Conservation (phyloP, 2,329 filamentous ascomycete genomes). For the Malbranchea cinnamomea region DNA sequence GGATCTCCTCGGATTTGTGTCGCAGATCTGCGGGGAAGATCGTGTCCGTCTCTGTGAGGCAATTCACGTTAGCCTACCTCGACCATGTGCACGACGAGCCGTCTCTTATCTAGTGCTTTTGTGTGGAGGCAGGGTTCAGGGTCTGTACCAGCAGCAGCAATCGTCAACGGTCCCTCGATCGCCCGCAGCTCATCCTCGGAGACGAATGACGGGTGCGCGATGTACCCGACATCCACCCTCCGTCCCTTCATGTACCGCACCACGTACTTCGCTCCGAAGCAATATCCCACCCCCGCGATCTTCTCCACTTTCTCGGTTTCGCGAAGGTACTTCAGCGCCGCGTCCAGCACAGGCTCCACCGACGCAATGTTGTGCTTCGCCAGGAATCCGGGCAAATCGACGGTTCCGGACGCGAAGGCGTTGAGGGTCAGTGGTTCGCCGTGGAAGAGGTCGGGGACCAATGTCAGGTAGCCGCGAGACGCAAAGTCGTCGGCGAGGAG, state of each 20-base stretch:
- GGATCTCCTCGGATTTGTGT: slow-evolving; percentile 43
- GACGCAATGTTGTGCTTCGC: slow-evolving; percentile 25
- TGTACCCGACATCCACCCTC: slow-evolving; percentile 52
- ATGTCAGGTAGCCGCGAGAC: slow-evolving; percentile 53
- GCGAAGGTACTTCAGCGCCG: slow-evolving; percentile 40
- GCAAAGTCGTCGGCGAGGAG: slow-evolving; percentile 63
- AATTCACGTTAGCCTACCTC: slow-evolving; percentile 1
- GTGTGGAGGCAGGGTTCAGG: not conserved
- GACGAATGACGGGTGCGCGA: slow-evolving; percentile 66
- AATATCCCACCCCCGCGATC: slow-evolving; percentile 55
- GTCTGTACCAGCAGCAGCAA: slow-evolving; percentile 41
- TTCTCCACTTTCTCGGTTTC: slow-evolving; percentile 30
- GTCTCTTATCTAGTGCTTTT: not conserved
- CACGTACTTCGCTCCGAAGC: slow-evolving; percentile 64
- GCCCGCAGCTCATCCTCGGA: slow-evolving; percentile 48
- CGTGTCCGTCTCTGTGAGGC: slow-evolving; percentile 37
- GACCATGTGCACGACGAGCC: not conserved
- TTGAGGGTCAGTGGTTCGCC: slow-evolving; percentile 47
- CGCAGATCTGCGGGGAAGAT: slow-evolving; percentile 45
- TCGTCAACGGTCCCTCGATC: slow-evolving; percentile 53
- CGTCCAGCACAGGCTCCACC: slow-evolving; percentile 40
- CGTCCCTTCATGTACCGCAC: slow-evolving; percentile 50
- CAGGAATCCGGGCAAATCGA: slow-evolving; percentile 37
- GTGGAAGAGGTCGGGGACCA: slow-evolving; percentile 58
- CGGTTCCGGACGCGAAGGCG: slow-evolving; percentile 30